Conservation (phyloP, 257 asterid species). For the Solanum habrochaites region DNA sequence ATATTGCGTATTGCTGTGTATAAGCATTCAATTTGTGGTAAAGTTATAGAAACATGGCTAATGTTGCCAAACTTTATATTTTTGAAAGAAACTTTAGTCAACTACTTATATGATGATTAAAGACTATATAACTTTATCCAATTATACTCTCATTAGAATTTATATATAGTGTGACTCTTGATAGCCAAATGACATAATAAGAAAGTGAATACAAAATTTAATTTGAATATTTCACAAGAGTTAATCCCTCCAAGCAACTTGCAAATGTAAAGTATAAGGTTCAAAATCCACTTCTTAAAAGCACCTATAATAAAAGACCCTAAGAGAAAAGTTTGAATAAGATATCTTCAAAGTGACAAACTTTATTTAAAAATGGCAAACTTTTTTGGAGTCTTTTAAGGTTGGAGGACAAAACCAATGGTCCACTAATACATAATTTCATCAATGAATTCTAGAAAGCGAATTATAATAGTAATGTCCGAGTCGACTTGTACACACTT, state of each 20-base stretch:
- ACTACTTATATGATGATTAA: background rate
- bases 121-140: background rate
- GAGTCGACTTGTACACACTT: accelerated
- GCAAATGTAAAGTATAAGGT: background rate
- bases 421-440: background rate
- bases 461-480: background rate
- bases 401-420: background rate
- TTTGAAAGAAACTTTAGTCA: background rate
- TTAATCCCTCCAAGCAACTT: background rate
- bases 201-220: background rate
- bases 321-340: background rate
- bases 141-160: background rate
- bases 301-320: background rate
- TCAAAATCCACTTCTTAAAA: background rate
- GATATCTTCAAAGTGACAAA: background rate
- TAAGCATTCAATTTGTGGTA: background rate
- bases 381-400: background rate
- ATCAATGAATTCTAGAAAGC: background rate
- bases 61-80: background rate
- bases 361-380: background rate
- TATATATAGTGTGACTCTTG: background rate
- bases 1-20: accelerated
- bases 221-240: background rate
- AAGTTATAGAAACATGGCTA: background rate
- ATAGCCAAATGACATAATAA: background rate